Evolutionary conservation across 176 grass and related monocot species (phyloP).

Genomic region (Phoenix dactylifera): DNA sequence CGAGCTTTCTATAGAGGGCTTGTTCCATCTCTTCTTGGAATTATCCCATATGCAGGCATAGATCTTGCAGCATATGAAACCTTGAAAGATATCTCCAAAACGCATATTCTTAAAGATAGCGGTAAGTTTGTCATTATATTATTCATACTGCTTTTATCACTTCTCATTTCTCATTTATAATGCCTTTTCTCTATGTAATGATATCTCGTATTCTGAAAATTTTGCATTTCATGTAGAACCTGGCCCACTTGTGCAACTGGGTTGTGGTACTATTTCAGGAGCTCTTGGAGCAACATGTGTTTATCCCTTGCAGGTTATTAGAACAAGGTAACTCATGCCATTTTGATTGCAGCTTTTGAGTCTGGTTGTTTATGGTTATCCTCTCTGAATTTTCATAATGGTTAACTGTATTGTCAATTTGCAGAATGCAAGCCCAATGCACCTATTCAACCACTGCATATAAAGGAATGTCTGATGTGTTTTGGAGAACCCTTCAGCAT

Average conservation of each 20-base stretch:
- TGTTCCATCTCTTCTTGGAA: constrained; percentile 76
- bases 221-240: constrained; percentile 49
- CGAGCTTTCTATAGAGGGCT: constrained; percentile 84
- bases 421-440: constrained; percentile 62
- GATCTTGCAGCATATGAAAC: constrained; percentile 89
- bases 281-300: constrained; percentile 82
- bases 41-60: constrained; percentile 86
- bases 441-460: constrained; percentile 57
- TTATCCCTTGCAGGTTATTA: constrained; percentile 86
- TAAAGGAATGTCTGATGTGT: constrained; percentile 71
- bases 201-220: background rate
- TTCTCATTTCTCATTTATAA: no score
- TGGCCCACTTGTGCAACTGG: constrained; percentile 67
- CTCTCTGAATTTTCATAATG: no score
- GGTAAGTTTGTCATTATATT: constrained; percentile 34
- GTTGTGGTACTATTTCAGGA: constrained; percentile 80
- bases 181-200: no score
- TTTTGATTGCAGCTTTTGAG: no score
- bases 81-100: constrained; percentile 80
- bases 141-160: no score
- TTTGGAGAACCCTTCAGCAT: constrained; percentile 40
- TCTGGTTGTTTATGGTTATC: no score
- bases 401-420: constrained; percentile 4
- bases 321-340: constrained; percentile 50
- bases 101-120: constrained; percentile 57